Percentiles rank a stretch among this genome's conserved stretches.
Evolutionary conservation across 2,329 filamentous ascomycete species (phyloP).

Genomic region (Thelonectria rubi): DNA sequence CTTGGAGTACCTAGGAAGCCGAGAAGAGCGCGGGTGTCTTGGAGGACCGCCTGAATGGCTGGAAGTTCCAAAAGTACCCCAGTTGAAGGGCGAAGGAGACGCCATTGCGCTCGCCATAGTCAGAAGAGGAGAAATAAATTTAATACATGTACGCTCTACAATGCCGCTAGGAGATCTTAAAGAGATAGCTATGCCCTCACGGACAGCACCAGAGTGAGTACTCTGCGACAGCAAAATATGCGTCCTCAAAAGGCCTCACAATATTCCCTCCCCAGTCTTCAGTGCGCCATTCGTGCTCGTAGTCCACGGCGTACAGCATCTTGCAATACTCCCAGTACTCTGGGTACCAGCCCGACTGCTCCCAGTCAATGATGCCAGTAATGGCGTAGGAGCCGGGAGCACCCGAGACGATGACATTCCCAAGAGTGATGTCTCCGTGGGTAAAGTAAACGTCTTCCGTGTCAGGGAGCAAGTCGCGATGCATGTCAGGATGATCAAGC

Average conservation of each 20-base stretch:
- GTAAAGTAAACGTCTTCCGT: constrained; percentile 35
- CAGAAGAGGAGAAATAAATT: too few relatives aligned
- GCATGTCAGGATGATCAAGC: constrained; percentile 14
- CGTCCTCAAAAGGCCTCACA: constrained; percentile 28
- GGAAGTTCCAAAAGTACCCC: too few relatives aligned
- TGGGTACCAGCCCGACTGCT: constrained; percentile 15
- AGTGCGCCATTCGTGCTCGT: constrained; percentile 29
- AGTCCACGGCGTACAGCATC: constrained; percentile 30
- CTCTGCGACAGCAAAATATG: constrained; percentile 19
- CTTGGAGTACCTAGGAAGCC: too few relatives aligned
- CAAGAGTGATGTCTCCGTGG: constrained; percentile 36
- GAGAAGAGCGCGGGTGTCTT: too few relatives aligned
- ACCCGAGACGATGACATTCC: constrained; percentile 35
- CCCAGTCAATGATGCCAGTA: constrained; percentile 38
- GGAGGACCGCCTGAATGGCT: too few relatives aligned
- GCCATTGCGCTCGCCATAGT: too few relatives aligned
- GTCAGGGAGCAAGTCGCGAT: constrained; percentile 33
- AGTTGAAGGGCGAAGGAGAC: too few relatives aligned
- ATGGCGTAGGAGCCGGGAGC: constrained; percentile 19
- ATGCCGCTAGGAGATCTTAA: too few relatives aligned
- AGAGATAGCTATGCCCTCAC: too few relatives aligned
- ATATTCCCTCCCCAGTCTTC: constrained; percentile 36
- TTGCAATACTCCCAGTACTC: constrained; percentile 44
- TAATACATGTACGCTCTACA: too few relatives aligned
- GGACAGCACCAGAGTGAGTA: constrained; percentile 32